These are phyloP conservation scores for Zoysia matrella DNA, from an alignment of 202 grass and related monocot genomes.

Conservation along the genomic window DNA sequence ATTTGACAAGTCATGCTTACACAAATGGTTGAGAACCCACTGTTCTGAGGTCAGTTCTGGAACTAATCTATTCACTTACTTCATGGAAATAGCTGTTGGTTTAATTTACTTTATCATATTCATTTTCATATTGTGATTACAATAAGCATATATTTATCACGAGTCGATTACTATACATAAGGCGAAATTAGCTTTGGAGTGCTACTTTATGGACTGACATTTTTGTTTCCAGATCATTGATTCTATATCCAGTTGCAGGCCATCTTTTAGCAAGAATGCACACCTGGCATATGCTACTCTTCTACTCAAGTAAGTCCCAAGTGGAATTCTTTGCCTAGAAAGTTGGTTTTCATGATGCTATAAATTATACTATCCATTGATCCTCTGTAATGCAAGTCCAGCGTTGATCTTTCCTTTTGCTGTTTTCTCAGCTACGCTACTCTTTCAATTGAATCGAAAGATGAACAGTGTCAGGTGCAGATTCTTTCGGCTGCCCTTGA, in stretches of 20 bases:
- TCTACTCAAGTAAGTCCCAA: conserved; percentile 84
- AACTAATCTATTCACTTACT: conserved; percentile 12
- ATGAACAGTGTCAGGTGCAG: conserved; percentile 87
- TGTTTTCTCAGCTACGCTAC: conserved; percentile 69
- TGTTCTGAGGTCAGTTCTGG: conserved; percentile 72
- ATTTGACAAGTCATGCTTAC: conserved; percentile 77
- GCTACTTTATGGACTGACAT: conserved; percentile 6
- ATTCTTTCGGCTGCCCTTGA: conserved; percentile 91
- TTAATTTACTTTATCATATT: conserved; percentile 4
- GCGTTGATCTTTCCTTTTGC: conserved; percentile 22
- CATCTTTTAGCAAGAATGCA: conserved; percentile 86
- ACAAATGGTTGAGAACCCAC: conserved; percentile 78
- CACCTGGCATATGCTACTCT: conserved; percentile 89
- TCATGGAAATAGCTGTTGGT: not conserved
- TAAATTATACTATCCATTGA: conserved; percentile 8
- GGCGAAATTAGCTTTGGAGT: not conserved
- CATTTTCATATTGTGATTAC: not conserved
- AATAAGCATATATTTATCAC: not conserved
- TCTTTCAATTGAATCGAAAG: conserved; percentile 88
- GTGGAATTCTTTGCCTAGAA: conserved; percentile 15
- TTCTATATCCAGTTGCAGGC: conserved; percentile 68
- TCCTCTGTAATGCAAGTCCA: conserved; percentile 9
- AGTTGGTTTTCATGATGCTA: conserved; percentile 5
- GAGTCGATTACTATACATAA: conserved; percentile 5
- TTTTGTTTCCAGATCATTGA: conserved; percentile 81